Base-by-base conservation (phyloP, 306 rosid genomes). In the Cajanus cajan region DNA sequence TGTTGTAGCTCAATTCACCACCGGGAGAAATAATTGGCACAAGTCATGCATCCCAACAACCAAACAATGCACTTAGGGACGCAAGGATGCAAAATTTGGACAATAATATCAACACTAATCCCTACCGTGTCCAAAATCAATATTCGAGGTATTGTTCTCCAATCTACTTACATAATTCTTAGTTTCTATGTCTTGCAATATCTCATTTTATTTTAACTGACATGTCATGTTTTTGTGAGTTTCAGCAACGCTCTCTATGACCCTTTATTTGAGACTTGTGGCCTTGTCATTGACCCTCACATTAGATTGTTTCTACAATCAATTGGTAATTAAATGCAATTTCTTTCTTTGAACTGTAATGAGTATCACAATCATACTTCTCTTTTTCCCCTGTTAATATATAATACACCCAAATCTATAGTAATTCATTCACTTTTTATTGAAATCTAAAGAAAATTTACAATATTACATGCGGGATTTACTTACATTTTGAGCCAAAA, bases 261-360 rank as follows among this genome's bases (percentile, higher is more conserved):
- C 4, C 70, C 71, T 0, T 3, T 4, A 3, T 65, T 13, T 44
- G 71, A 44, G 55, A 0, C 9, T 5, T 16, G 11, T 7, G 80
- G 76, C 33, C 34, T 66, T 28, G 55, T 77, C 5, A 0, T 47
- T 36, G 85, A 81, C 19, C 85, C 81, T 7, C 54, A 75, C 43
- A 0, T 81, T 4, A 58, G 81, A 47, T 1, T 25, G 6, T n/a
- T n/a, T 11, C 4, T 10, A 59, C 13, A 45, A 18, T 1, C 4
- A 7, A 0, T 12, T 12, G 80, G 85, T 74, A 55, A 45, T 43
- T 43, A 15, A 33, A 39, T 63, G n/a, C 13, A 58, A 73, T 22
- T 5, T 16, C 8, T n/a, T 70, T 44, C 15, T n/a, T 64, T 64
- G 45, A 64, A 18, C 15, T 9, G 1, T 36, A 14, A 21, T 11